Base-by-base conservation (phyloP, 1,139 yeast genomes). In the Saccharomyces hybrid region DNA sequence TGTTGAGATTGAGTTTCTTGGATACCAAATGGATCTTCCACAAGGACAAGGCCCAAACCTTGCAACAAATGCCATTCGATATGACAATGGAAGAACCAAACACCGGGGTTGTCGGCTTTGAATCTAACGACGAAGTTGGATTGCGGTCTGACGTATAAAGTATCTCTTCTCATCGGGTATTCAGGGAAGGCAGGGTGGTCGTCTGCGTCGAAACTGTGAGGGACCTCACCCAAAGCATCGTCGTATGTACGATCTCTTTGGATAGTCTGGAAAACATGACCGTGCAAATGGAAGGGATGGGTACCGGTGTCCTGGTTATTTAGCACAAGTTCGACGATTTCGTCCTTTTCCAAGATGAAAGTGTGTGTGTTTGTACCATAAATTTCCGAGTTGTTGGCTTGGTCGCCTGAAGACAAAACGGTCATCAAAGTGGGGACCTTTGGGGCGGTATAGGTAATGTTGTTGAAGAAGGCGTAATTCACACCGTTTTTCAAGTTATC, bases 71-170 rank as follows among this genome's bases (percentile, higher is more conserved):
- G 97, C 97, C 97, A 89, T 66, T 89, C 96, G 61, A 89, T 84
- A 65, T 89, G 97, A 73, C 97, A 90, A 70, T 89, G 97, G 88
- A 89, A 89, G 66, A 86, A 77, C 95, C 96, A 88, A 47, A 88
- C 89, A 65, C 96, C 96, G 28, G 96, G 96, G 70, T 88, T 88
- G 65, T 85, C 82, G 52, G 95, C 88, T 61, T 76, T 78, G 73
- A 88, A 87, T 66, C 96, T 77, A 23, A 79, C 69, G n/a, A 78
- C 80, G 65, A 88, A 78, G 70, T 84, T 83, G 31, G 91, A 87
- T 63, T 83, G 84, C 30, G 87, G 83, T 60, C 79, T 78, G 34
- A 85, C 82, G 62, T 76, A 79, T 23, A 82, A 78, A 1, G 88
- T 82, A 67, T 88, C 96, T 70, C 95, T 80, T 56, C 76, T 72